These are phyloP conservation scores for Coelastrella sp. DNA, from an alignment of 139 green algal genomes.

Conservation along the genomic window DNA sequence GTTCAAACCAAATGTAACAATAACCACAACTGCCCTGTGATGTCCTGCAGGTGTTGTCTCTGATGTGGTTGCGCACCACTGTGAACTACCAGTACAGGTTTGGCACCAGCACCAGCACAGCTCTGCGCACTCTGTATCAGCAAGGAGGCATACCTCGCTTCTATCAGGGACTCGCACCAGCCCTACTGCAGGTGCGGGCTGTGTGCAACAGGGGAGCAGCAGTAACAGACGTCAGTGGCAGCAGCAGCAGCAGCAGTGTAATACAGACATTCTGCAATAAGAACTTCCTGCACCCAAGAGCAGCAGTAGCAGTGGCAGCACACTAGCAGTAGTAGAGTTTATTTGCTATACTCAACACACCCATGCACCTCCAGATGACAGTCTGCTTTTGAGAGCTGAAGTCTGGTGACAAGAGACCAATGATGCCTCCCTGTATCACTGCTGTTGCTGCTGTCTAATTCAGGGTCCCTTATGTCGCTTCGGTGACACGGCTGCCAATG, in stretches of 20 bases:
- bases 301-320: no score
- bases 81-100: conserved; percentile 93
- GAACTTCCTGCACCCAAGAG: no score
- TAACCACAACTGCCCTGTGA: no score
- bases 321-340: no score
- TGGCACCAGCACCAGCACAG: conserved; percentile 76
- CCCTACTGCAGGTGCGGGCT: conserved; percentile 75
- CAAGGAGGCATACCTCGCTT: conserved; percentile 93
- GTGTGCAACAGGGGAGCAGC: background rate
- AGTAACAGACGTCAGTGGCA: background rate
- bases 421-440: background rate
- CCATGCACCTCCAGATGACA: no score
- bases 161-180: conserved; percentile 89
- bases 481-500: conserved; percentile 95
- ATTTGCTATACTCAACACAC: no score
- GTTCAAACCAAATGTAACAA: no score
- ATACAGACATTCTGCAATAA: no score
- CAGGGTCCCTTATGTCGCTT: conserved; percentile 91
- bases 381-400: no score
- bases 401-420: background rate
- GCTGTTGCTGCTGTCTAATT: conserved; percentile 4
- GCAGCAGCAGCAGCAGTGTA: background rate
- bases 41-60: conserved; percentile 67
- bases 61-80: conserved; percentile 94
- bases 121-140: conserved; percentile 82